These are phyloP conservation scores for Tagetes patula DNA, from an alignment of 129 eudicot genomes.

Conservation along the genomic window DNA sequence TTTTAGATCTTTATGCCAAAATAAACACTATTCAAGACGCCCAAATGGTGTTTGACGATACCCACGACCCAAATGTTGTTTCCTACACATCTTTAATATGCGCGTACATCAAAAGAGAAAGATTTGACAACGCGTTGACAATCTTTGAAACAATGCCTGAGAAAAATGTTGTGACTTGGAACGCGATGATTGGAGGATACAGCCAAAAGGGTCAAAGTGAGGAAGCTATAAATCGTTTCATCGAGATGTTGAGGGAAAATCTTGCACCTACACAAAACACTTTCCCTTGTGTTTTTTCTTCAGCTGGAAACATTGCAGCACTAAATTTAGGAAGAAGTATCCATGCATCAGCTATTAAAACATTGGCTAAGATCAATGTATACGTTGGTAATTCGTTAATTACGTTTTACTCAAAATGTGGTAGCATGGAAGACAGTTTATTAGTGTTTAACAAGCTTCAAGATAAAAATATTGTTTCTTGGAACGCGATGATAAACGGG, in stretches of 20 bases:
- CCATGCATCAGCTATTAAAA: slow-evolving; percentile 71
- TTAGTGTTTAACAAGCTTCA: slow-evolving; percentile 42
- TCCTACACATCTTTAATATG: slow-evolving; percentile 63
- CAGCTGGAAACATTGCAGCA: slow-evolving; percentile 70
- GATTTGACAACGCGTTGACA: slow-evolving; percentile 48
- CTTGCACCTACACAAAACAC: slow-evolving; percentile 44
- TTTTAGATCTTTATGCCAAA: slow-evolving; percentile 56
- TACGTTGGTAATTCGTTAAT: slow-evolving; percentile 61
- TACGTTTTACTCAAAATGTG: slow-evolving; percentile 81
- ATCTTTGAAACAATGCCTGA: slow-evolving; percentile 60
- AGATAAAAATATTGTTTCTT: slow-evolving; percentile 55
- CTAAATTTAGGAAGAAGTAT: slow-evolving; percentile 65
- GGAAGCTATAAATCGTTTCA: slow-evolving; percentile 64
- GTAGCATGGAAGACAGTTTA: slow-evolving; percentile 71
- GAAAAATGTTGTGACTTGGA: slow-evolving; percentile 71
- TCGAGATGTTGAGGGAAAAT: slow-evolving; percentile 69
- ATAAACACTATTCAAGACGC: slow-evolving; percentile 50
- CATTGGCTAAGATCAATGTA: slow-evolving; percentile 36
- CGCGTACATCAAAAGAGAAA: slow-evolving; percentile 54
- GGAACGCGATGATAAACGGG: slow-evolving; percentile 74
- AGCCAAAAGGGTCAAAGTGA: slow-evolving; percentile 66
- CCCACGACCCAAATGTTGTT: slow-evolving; percentile 61
- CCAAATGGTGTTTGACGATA: slow-evolving; percentile 54
- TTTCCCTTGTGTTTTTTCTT: slow-evolving; percentile 55
- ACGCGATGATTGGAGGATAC: slow-evolving; percentile 70